A percentile compares a stretch with the other conserved stretches of the same genome.
These are phyloP conservation scores for Mycena venus DNA, from an alignment of 768 basidiomycete genomes.

Conservation along the genomic window DNA sequence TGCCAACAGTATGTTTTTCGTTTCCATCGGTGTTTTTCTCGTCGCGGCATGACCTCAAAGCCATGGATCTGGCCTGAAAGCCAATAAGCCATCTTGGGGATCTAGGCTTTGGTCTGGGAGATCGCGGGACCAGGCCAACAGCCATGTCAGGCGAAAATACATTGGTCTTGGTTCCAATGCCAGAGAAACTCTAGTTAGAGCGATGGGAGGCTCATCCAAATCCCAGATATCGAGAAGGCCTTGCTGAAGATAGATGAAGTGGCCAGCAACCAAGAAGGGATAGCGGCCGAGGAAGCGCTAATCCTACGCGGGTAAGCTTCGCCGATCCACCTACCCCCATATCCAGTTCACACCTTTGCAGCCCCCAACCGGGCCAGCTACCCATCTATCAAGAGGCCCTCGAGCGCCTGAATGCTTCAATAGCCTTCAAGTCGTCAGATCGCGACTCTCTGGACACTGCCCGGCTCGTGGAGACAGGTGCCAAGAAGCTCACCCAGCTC, in stretches of 20 bases:
- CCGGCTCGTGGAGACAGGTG: constrained; percentile 85
- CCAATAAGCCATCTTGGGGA: too few relatives aligned
- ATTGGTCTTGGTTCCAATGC: too few relatives aligned
- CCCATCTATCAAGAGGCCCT: constrained; percentile 77
- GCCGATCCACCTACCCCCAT: background rate
- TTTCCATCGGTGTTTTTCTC: too few relatives aligned
- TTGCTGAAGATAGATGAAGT: constrained; percentile 84
- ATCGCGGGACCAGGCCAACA: too few relatives aligned
- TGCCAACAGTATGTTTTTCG: constrained; percentile 74
- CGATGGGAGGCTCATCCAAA: background rate
- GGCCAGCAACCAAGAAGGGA: constrained; percentile 79
- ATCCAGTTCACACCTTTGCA: constrained; percentile 40
- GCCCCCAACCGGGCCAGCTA: constrained; percentile 80
- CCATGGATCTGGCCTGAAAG: too few relatives aligned
- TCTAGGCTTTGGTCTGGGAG: too few relatives aligned
- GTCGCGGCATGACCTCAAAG: too few relatives aligned
- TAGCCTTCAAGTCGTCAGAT: constrained; percentile 38
- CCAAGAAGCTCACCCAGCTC: constrained; percentile 84
- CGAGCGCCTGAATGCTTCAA: constrained; percentile 74
- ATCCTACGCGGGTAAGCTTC: constrained; percentile 79
- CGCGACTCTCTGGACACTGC: constrained; percentile 50
- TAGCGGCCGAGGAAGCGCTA: constrained; percentile 82
- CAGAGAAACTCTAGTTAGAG: too few relatives aligned
- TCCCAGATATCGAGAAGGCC: constrained; percentile 83
- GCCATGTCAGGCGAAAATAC: too few relatives aligned